Evolutionary conservation across 306 rosid genomes (phyloP), one percentile per base, ranked within the genome.

Genomic region (Prinsepia uniflora): DNA sequence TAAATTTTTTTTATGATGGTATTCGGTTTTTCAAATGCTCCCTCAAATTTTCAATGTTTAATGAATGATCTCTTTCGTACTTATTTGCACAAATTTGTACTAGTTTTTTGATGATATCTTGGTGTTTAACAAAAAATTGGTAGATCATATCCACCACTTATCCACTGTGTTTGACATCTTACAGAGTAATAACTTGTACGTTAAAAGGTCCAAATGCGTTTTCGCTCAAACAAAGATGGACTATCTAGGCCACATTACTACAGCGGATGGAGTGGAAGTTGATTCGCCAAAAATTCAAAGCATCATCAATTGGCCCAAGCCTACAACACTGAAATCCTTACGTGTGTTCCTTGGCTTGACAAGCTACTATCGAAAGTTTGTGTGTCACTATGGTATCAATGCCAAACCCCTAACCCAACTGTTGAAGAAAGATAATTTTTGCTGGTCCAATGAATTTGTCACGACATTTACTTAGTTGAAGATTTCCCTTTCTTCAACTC

Each of bases 391-490:
- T 3, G 46, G 0, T 12, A 36, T 17, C 1, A 0, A 15, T 1
- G 46, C 46, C 22, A 1, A 6, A 6, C 46, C 12, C 1, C 7
- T 61, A 0, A 36, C 22, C 0, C 10, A 60, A 4, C 4, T 39
- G 3, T 2, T 60, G 0, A 36, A 60, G 18, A 60, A 3, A 0
- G 46, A 60, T 41, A 6, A 5, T 0, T 60, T 60, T 0, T 5
- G n/a, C 1, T 61, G 3, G 13, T 13, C 12, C 2, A 2, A 2
- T 8, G 19, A 11, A 1, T 1, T 46, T 0, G 2, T 3, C 6
- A 0, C 7, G 1, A 6, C 65, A 0, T 60, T 36, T 8, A 0
- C 1, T 0, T 0, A 8, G 0, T 19, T 61, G 0, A 61, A 61
- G 4, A 0, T 7, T 0, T 46, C 30, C 0, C 9, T 75, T 43